Evolutionary conservation across 768 basidiomycete species (phyloP).

Genomic region (Rhodosporidiobolus sp.): DNA sequence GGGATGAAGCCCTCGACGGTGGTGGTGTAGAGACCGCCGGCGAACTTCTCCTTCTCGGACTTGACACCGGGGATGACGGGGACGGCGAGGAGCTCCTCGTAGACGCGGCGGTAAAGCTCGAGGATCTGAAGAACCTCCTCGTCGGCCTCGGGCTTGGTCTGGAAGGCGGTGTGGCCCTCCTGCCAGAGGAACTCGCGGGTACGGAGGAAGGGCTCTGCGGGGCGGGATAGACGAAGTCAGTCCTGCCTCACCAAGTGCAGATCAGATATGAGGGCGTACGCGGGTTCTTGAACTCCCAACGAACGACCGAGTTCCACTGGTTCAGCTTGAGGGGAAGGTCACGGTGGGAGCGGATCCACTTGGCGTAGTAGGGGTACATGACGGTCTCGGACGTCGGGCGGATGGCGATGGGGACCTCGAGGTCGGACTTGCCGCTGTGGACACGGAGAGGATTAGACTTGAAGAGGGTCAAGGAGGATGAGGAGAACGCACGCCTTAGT

Average conservation of each 20-base stretch:
- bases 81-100: conserved; percentile 93
- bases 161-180: conserved; percentile 94
- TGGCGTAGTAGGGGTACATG: conserved; percentile 99
- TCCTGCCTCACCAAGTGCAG: not conserved
- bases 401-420: conserved; percentile 96
- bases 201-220: conserved; percentile 88
- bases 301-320: conserved; percentile 98
- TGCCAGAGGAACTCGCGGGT: conserved; percentile 99
- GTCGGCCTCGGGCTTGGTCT: conserved; percentile 85
- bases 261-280: conserved; percentile 55
- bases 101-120: conserved; percentile 90
- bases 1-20: conserved; percentile 98
- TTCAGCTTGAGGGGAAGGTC: conserved; percentile 96
- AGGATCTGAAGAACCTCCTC: conserved; percentile 88
- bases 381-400: conserved; percentile 97
- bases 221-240: not conserved
- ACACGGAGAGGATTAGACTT: too few relatives aligned
- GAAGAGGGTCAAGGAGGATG: not conserved
- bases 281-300: conserved; percentile 99
- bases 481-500: conserved; percentile 72
- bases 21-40: conserved; percentile 95
- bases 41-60: conserved; percentile 99
- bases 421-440: conserved; percentile 79
- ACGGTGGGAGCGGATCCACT: conserved; percentile 97
- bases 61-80: conserved; percentile 96